Percentiles rank a stretch among this genome's conserved stretches.
phyloP scores from a whole-genome alignment of 2,329 filamentous ascomycete genomes.

The Cercospora sojina region DNA sequence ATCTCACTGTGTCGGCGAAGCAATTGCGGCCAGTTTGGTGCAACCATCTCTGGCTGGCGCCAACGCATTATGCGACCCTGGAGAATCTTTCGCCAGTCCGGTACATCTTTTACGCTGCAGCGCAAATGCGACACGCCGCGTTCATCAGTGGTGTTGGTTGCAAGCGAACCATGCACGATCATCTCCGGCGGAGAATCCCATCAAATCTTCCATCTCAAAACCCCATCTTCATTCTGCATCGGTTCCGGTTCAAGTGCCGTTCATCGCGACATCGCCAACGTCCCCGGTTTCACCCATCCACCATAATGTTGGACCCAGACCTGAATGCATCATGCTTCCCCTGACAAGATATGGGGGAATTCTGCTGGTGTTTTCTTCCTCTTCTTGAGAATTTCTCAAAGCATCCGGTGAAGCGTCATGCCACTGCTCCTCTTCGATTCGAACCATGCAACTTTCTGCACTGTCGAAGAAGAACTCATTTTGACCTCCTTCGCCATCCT shows the following conservation, averaged over 20 bases:
- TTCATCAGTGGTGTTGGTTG: background rate
- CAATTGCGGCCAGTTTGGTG: background rate
- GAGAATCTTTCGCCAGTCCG: background rate
- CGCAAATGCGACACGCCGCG: background rate
- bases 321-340: constrained; percentile 50
- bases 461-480: constrained; percentile 78
- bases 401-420: constrained; percentile 84
- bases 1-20: background rate
- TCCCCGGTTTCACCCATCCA: constrained; percentile 41
- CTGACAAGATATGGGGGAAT: constrained; percentile 68
- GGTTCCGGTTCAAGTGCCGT: constrained; percentile 16
- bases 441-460: constrained; percentile 82
- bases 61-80: background rate
- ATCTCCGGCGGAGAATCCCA: background rate
- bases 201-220: background rate
- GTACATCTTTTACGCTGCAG: background rate
- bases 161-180: background rate
- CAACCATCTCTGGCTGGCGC: background rate
- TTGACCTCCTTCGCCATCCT: constrained; percentile 55
- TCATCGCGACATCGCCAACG: constrained; percentile 18
- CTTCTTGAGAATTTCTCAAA: constrained; percentile 55
- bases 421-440: constrained; percentile 86
- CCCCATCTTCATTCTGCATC: background rate
- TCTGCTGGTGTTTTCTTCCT: constrained; percentile 60
- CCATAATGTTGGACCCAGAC: constrained; percentile 51